Base-by-base conservation (phyloP, 2,329 filamentous ascomycete species). In the Sarocladium kiliense region DNA sequence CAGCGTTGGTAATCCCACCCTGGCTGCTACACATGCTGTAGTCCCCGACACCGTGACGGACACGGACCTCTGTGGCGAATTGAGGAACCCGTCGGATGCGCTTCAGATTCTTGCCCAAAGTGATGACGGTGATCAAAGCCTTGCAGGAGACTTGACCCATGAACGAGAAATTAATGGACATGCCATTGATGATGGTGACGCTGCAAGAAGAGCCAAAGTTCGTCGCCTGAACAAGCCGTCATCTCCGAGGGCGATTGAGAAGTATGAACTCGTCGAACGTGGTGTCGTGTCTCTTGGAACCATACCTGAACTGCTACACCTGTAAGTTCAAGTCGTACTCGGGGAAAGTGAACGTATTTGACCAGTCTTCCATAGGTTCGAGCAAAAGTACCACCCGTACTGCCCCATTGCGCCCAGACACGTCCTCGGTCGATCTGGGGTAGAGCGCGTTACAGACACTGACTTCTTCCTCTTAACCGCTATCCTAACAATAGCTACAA, bases 1-100 rank as follows among this genome's bases (percentile, higher is more conserved):
- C 39, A 25, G 32, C 16, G 41, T 3, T 16, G 27, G 11, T 10
- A 45, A 45, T 25, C 23, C 37, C 16, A 14, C 23, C 18, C 25
- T 44, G 6, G 41, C 53, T 16, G 27, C 36, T 3, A 19, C 37
- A 19, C 37, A 30, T 6, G 27, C 18, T 30, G 34, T 47, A 3
- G 41, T 34, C 19, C 37, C 53, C 7, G 27, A 44, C 12, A 23
- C 36, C 16, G 53, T 26, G 26, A 32, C 21, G 23, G 55, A 53
- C n/a, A 55, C 41, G 4, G 47, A 54, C 27, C 23, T 58, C 2
- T 34, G 45, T 18, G 55, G 55, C 50, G 58, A 59, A 23, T 44
- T 59, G 30, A 27, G 58, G 32, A 59, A 59, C 18, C 58, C 58
- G 3, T 59, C 58, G 23, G 58, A 59, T 42, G 58, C 58, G 5